These are phyloP conservation scores for Spiromastix sp. DNA, from an alignment of 2,329 filamentous ascomycete species.

Conservation along the genomic window DNA sequence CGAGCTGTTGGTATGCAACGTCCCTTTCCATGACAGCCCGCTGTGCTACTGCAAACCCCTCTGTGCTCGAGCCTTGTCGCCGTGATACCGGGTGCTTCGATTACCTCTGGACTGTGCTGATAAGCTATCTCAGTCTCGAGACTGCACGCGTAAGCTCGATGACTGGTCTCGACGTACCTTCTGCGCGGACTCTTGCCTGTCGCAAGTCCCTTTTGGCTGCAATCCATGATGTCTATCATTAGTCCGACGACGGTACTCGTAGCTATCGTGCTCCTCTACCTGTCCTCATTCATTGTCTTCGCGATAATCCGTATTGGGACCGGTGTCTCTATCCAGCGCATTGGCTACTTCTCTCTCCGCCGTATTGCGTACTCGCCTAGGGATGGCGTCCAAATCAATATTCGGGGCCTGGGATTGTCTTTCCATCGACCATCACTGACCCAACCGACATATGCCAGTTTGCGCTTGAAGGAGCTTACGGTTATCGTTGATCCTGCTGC, in stretches of 20 bases:
- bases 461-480: conserved; percentile 75
- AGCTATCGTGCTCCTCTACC: conserved; percentile 73
- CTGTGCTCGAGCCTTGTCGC: too few relatives aligned
- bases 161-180: conserved; percentile 4
- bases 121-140: conserved; percentile 10
- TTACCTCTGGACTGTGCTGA: too few relatives aligned
- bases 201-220: conserved; percentile 5
- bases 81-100: too few relatives aligned
- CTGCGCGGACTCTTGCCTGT: conserved; percentile 8
- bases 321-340: conserved; percentile 87
- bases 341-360: conserved; percentile 85
- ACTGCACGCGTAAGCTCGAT: too few relatives aligned
- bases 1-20: too few relatives aligned
- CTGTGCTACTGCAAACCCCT: too few relatives aligned
- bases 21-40: too few relatives aligned
- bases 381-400: conserved; percentile 81
- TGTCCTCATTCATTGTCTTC: conserved; percentile 86
- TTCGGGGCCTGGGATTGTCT: conserved; percentile 77
- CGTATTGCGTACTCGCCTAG: conserved; percentile 81
- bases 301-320: conserved; percentile 86
- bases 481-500: conserved; percentile 70
- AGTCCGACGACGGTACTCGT: conserved; percentile 75
- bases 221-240: conserved; percentile 32
- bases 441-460: conserved; percentile 90
- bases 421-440: conserved; percentile 92